Evolutionary conservation across 2,329 filamentous ascomycete genomes (phyloP), one percentile per base, ranked within the genome.

Genomic region (Botrytis porri): DNA sequence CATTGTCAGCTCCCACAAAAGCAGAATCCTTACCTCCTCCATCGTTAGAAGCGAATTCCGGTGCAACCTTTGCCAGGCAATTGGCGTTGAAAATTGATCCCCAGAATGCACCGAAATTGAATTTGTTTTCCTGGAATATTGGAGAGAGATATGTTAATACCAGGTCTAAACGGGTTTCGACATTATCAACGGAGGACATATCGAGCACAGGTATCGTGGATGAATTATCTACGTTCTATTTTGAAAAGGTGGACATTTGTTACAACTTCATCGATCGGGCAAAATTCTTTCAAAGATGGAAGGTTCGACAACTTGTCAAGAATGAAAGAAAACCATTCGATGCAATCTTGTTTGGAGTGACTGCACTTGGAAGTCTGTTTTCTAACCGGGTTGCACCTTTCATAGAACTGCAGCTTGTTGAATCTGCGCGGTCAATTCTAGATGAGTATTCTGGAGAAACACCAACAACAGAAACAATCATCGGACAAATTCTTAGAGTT

Each of bases 71-170:
- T 54, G 60, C 69, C 16, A 41, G 69, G 22, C 43, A 51, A 18
- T 65, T 57, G 20, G 45, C 60, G 20, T 6, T 43, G 32, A 71
- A 71, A n/a, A 41, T 65, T 12, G 69, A 71, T 20, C 69, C 45
- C 6, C 35, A 63, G 1, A 80, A 80, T 32, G 79, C 80, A 35
- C 80, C 81, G 3, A 77, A 77, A 32, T 74, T 82, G 37, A 81
- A 83, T 71, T 81, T 81, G 2, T 82, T 82, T 72, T 81, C 78
- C 18, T 83, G 81, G 71, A 81, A 83, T 65, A 75, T 79, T n/a
- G 81, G 81, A 4, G 75, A 80, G 37, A 75, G 81, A 48, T 35
- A 16, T 32, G 29, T 4, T 43, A 20, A 37, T 16, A 39, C 41
- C 10, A 29, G 29, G 20, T 35, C 37, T 9, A 37, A 45, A 3